Percentiles rank a stretch among this genome's conserved stretches.
Conservation (phyloP, 2,329 filamentous ascomycete species). For the Apiospora phragmitis region DNA sequence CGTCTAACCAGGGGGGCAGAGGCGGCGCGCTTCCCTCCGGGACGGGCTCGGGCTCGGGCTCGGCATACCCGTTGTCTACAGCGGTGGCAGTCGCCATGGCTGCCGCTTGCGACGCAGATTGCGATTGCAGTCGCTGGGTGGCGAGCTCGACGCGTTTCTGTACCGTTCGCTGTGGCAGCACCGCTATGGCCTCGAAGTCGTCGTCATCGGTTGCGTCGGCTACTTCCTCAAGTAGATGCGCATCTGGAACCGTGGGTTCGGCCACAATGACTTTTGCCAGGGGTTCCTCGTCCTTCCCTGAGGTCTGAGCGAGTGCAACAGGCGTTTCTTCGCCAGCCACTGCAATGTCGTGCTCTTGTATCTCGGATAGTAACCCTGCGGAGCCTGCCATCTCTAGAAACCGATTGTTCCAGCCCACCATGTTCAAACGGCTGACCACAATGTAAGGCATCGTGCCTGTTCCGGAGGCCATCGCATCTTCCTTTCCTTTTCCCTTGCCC, state of each 20-base stretch:
- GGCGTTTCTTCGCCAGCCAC: not conserved
- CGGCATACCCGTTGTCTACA: not conserved
- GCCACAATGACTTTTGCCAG: not conserved
- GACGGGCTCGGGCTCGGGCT: not conserved
- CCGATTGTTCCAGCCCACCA: slow-evolving; percentile 49
- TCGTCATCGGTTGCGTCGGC: slow-evolving; percentile 31
- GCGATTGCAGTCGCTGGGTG: slow-evolving; percentile 3
- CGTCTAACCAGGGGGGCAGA: slow-evolving; percentile 35
- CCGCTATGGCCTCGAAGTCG: slow-evolving; percentile 40
- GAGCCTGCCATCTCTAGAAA: slow-evolving; percentile 31
- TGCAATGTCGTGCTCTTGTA: not conserved
- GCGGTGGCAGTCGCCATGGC: slow-evolving; percentile 12
- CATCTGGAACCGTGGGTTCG: slow-evolving; percentile 14
- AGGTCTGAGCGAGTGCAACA: not conserved
- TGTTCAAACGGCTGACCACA: slow-evolving; percentile 43
- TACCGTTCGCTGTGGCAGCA: slow-evolving; percentile 24
- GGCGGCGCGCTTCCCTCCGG: not conserved
- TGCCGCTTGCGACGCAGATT: slow-evolving; percentile 15
- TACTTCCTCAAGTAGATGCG: slow-evolving; percentile 14
- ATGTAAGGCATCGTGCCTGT: slow-evolving; percentile 41
- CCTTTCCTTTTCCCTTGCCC: not conserved
- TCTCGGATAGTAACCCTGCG: not conserved
- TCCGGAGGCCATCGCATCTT: slow-evolving; percentile 4
- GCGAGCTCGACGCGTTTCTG: slow-evolving; percentile 22
- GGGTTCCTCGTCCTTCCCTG: not conserved